Evolutionary conservation across 1,284 basidiomycete species (phyloP).

Genomic region (Microbotryum silenes-acaulis): DNA sequence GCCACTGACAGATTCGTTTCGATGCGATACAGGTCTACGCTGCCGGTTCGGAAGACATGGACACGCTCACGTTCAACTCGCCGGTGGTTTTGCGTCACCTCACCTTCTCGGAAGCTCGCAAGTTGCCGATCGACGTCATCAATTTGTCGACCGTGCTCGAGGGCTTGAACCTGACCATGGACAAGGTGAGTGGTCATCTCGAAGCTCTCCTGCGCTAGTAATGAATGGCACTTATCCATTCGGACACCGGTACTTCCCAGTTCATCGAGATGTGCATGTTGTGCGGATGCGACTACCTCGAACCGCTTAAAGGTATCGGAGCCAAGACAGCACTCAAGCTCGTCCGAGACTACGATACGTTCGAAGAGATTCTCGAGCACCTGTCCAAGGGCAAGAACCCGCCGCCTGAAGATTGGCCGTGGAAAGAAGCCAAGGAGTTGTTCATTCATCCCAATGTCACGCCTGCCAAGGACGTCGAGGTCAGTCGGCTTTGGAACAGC

Average conservation of each 20-base stretch:
- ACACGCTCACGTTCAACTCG: conserved; percentile 90
- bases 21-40: conserved; percentile 65
- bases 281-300: conserved; percentile 95
- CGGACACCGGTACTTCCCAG: conserved; percentile 43
- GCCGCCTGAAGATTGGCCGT: conserved; percentile 85
- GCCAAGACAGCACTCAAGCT: conserved; percentile 94
- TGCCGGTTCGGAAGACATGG: conserved; percentile 99
- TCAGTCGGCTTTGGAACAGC: conserved; percentile 40
- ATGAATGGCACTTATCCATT: neutral
- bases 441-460: conserved; percentile 84
- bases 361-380: conserved; percentile 74
- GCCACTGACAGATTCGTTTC: neutral
- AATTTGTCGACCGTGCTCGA: conserved; percentile 72
- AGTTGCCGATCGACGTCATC: conserved; percentile 94
- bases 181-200: conserved; percentile 51
- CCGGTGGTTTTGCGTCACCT: conserved; percentile 90
- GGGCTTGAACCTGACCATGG: conserved; percentile 87
- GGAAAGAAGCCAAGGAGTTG: conserved; percentile 85
- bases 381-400: conserved; percentile 45
- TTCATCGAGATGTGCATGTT: conserved; percentile 97
- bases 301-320: conserved; percentile 89
- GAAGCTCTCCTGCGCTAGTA: neutral
- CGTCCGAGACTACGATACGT: conserved; percentile 71
- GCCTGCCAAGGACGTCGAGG: conserved; percentile 79
- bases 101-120: conserved; percentile 98